Evolutionary conservation across 2,329 filamentous ascomycete species (phyloP).

Genomic region (Xylariales sp.): DNA sequence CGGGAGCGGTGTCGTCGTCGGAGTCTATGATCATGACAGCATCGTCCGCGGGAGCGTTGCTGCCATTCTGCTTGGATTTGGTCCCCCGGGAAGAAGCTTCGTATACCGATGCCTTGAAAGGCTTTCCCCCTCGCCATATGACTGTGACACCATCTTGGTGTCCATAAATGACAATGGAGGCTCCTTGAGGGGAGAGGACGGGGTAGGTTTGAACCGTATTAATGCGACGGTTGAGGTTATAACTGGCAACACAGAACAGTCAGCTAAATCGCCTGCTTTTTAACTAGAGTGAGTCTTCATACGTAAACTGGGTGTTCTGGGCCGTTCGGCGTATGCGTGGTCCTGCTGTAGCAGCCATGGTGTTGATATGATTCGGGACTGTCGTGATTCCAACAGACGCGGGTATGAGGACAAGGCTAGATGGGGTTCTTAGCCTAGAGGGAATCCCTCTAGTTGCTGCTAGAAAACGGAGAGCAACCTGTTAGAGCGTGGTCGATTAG

Average conservation of each 20-base stretch:
- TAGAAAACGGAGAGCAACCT: too few species aligned
- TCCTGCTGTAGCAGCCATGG: slow-evolving; percentile 20
- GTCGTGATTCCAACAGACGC: too few species aligned
- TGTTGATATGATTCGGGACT: not conserved
- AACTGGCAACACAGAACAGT: too few species aligned
- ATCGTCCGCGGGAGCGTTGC: slow-evolving; percentile 38
- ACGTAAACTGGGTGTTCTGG: slow-evolving; percentile 32
- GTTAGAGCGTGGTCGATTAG: too few species aligned
- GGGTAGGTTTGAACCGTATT: slow-evolving; percentile 59
- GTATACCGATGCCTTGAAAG: slow-evolving; percentile 44
- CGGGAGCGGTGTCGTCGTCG: slow-evolving; percentile 42
- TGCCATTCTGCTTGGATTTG: slow-evolving; percentile 49
- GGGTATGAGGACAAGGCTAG: too few species aligned
- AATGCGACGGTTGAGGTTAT: slow-evolving; percentile 53
- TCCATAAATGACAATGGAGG: slow-evolving; percentile 58
- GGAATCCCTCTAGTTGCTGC: too few species aligned
- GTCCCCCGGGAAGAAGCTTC: slow-evolving; percentile 23
- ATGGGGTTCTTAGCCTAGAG: too few species aligned
- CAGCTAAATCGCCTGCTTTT: too few species aligned
- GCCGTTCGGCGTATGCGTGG: slow-evolving; percentile 30
- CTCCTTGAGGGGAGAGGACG: slow-evolving; percentile 57
- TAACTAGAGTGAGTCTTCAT: too few species aligned
- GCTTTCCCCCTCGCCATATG: slow-evolving; percentile 58
- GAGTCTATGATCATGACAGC: slow-evolving; percentile 63
- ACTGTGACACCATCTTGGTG: slow-evolving; percentile 60